phyloP scores from a whole-genome alignment of 495 filamentous ascomycete genomes.

The Beverwykella pulmonaria region DNA sequence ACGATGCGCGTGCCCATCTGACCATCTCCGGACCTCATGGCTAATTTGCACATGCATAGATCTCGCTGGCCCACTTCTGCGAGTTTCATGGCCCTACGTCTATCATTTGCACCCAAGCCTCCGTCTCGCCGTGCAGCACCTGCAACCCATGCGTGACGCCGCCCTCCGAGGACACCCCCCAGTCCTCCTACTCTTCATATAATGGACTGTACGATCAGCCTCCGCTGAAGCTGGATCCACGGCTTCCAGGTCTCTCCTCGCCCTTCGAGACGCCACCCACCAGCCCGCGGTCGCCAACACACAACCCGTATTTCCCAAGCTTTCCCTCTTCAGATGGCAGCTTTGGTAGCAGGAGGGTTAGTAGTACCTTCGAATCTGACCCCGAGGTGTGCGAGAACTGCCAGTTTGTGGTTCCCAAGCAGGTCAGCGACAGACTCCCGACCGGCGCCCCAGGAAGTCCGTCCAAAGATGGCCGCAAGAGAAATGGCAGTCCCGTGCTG shows the following conservation, averaged over 20 bases:
- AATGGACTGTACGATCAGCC: slow-evolving; percentile 33
- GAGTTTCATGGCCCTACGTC: slow-evolving; percentile 94
- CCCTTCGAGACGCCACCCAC: slow-evolving; percentile 64
- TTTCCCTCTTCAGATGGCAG: slow-evolving; percentile 48
- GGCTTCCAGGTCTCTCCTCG: slow-evolving; percentile 41
- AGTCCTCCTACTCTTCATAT: slow-evolving; percentile 30
- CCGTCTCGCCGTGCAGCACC: slow-evolving; percentile 73
- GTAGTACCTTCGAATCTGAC: slow-evolving; percentile 48
- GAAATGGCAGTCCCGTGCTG: slow-evolving; percentile 60
- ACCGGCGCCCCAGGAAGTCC: slow-evolving; percentile 56
- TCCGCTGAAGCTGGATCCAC: slow-evolving; percentile 23
- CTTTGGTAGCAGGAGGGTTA: slow-evolving; percentile 41
- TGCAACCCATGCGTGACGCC: slow-evolving; percentile 62
- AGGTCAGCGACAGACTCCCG: slow-evolving; percentile 58
- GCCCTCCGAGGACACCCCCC: slow-evolving; percentile 35
- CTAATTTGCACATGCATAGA: slow-evolving; percentile 53
- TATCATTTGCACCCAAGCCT: slow-evolving; percentile 89
- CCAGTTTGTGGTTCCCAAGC: slow-evolving; percentile 58
- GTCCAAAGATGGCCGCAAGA: slow-evolving; percentile 54
- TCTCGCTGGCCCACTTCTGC: slow-evolving; percentile 95
- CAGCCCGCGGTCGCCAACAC: slow-evolving; percentile 52
- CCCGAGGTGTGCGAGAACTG: slow-evolving; percentile 65
- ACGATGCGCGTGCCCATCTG: slow-evolving; percentile 12
- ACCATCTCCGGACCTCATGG: slow-evolving; percentile 21
- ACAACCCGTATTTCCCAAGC: slow-evolving; percentile 44